Evolutionary conservation across 441 rosid genomes (phyloP), one percentile per base, ranked within the genome.

Genomic region (Croton laevigatus): DNA sequence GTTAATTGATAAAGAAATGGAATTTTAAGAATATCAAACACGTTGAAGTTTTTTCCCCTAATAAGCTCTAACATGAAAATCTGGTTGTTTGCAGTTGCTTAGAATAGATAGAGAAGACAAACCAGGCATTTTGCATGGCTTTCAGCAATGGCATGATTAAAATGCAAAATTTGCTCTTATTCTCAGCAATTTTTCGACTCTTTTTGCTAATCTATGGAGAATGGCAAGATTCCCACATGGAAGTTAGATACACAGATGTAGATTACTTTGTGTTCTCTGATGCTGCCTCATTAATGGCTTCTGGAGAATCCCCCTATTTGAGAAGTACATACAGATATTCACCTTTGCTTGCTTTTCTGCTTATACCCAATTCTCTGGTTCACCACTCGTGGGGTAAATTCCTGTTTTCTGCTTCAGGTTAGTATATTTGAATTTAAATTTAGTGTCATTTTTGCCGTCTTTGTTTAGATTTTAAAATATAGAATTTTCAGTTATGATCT

Each of bases 201-300:
- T 54, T 86, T 62, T 75, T 94, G 76, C 89, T 91, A 8, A 4
- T 90, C 0, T 89, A 90, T 65, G 98, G 98, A 48, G 97, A 94
- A 79, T 91, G 97, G 98, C 98, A 91, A 83, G 98, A 94, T 81
- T 71, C 87, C 64, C 89, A 87, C 79, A 85, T 94, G 97, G 91
- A 91, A 76, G 97, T 94, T 48, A 69, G 91, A 38, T 91, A 94
- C 78, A 91, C 97, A 0, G 95, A 94, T 42, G 90, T 94, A 2
- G 98, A 94, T 78, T 94, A 94, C 82, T 68, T 84, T 2, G 97
- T 94, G 22, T 94, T 94, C 60, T 91, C 98, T 2, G 98, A 94
- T 76, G 98, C 97, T 51, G 95, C 98, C 32, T 81, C 89, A 27
- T 79, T 89, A 48, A 82, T 94, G 89, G 95, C 91, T 9, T 86